phyloP scores from a whole-genome alignment of 768 basidiomycete species.

The Leucocoprinus leucothites region DNA sequence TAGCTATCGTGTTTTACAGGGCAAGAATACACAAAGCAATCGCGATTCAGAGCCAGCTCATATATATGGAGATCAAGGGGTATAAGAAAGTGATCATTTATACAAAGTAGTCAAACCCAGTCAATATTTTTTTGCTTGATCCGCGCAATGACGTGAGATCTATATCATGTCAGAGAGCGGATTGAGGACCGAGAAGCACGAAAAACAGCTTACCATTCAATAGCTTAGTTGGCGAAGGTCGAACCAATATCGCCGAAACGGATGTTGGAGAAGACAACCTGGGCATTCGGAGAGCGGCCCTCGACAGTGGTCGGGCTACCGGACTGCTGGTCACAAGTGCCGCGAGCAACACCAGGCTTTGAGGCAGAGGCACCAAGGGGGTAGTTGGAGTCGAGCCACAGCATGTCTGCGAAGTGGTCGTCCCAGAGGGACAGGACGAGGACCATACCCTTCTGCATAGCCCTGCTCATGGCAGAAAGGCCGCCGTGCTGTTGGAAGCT shows the following conservation, averaged over 20 bases:
- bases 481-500: slow-evolving; percentile 43
- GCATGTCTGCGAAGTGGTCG: slow-evolving; percentile 46
- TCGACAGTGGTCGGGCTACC: slow-evolving; percentile 42
- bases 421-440: slow-evolving; percentile 48
- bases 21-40: neutral
- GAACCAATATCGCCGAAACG: slow-evolving; percentile 44
- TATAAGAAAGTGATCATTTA: no score
- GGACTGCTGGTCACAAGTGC: slow-evolving; percentile 40
- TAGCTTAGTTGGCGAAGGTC: slow-evolving; percentile 26
- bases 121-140: no score
- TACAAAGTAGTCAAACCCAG: no score
- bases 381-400: slow-evolving; percentile 49
- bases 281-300: slow-evolving; percentile 28
- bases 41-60: no score
- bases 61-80: no score
- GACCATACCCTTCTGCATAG: slow-evolving; percentile 44
- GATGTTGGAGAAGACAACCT: slow-evolving; percentile 49
- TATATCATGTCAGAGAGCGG: neutral
- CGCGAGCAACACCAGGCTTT: slow-evolving; percentile 40
- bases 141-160: neutral
- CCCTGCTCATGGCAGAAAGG: slow-evolving; percentile 29
- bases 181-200: neutral
- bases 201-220: neutral
- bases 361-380: slow-evolving; percentile 28
- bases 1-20: neutral